Evolutionary conservation across 129 eudicot genomes (phyloP).

Genomic region (Flaveria ramosissima): DNA sequence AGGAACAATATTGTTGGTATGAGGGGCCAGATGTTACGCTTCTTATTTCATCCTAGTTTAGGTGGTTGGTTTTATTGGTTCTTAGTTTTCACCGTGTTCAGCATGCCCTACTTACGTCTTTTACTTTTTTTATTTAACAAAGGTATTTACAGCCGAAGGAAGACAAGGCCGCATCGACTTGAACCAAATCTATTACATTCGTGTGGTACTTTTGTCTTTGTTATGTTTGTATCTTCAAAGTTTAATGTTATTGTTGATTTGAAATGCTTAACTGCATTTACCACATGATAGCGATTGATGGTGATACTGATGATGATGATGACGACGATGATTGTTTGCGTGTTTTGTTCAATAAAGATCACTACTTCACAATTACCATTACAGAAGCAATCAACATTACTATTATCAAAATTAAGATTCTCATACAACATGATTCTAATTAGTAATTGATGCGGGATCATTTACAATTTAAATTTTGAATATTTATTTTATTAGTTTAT

Average conservation of each 20-base stretch:
- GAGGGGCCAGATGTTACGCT: too few species aligned
- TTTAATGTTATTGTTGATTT: slow-evolving; percentile 19
- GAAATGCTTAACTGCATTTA: slow-evolving; percentile 16
- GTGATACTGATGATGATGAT: background rate
- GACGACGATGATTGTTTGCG: background rate
- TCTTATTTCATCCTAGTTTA: background rate
- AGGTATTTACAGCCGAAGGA: slow-evolving; percentile 56
- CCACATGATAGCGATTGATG: slow-evolving; percentile 11
- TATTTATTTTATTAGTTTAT: too few species aligned
- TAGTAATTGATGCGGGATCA: too few species aligned
- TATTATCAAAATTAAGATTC: too few species aligned
- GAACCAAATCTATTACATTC: slow-evolving; percentile 14
- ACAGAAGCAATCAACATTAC: too few species aligned
- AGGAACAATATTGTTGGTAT: too few species aligned
- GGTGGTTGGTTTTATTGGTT: background rate
- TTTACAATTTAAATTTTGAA: too few species aligned
- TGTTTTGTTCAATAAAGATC: slow-evolving; percentile 25
- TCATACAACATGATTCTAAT: too few species aligned
- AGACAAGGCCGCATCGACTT: slow-evolving; percentile 45
- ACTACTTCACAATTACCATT: background rate
- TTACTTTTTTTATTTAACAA: background rate
- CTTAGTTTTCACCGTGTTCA: background rate
- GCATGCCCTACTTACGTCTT: background rate
- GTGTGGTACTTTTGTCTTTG: slow-evolving; percentile 31
- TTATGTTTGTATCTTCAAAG: slow-evolving; percentile 12